Base-by-base conservation (phyloP, 2,329 filamentous ascomycete genomes). In the Aureobasidium sp. region DNA sequence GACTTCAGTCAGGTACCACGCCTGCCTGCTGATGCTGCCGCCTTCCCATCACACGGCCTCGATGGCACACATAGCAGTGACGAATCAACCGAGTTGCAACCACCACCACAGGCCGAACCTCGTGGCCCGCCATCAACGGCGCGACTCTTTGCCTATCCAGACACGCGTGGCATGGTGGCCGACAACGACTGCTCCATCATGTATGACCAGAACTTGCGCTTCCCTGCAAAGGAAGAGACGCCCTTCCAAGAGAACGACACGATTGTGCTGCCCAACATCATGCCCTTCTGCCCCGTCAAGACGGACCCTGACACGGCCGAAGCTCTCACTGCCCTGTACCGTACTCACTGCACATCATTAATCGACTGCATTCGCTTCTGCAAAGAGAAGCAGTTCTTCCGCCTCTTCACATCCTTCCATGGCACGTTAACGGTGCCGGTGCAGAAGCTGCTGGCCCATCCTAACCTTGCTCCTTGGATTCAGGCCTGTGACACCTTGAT, bases 351-450 rank as follows among this genome's bases (percentile, higher is more conserved):
- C 73, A 97, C 94, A 14, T 97, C 92, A 0, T 82, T 99, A 5
- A 89, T 99, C 36, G 94, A 99, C 74, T 93, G 91, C 68, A 91
- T 99, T 64, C 89, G 94, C 34, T 97, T 90, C 73, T 97, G 93
- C 80, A 95, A 94, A 71, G 91, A 97, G 74, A 96, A 96, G 76
- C 93, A 91, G 7, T 96, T 99, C 73, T 96, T 96, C 72, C 90
- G 95, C 66, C 83, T 97, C 16, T 96, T 95, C 72, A 92, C 89
- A 6, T 94, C 93, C 1, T 97, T 99, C 73, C 91, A 96, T 70
- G 94, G 94, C 61, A 97, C 92, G 2, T 83, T 99, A 68, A 99
- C 94, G 0, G 95, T 97, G 74, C 94, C 94, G 6, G 93, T 97
- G 3, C 91, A 97, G 73, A 97, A 95, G 74, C 78, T 99, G 2